These are phyloP conservation scores for Eucalyptus pumila DNA, from an alignment of 345 rosid species.

Conservation along the genomic window DNA sequence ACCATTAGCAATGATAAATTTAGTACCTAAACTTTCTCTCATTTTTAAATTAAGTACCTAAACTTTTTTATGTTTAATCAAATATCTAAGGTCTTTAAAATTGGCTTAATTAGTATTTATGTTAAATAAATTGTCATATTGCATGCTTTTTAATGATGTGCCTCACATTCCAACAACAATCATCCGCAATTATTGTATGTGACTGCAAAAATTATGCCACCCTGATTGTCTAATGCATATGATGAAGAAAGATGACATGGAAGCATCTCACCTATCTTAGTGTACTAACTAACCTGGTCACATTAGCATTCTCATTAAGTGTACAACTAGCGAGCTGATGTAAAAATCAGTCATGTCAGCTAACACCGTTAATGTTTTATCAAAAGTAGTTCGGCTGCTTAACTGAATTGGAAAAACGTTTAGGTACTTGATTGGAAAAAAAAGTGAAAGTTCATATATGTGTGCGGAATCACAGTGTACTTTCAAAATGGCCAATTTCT, in stretches of 20 bases:
- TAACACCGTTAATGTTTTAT: neutral
- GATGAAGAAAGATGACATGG: neutral
- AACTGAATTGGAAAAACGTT: neutral
- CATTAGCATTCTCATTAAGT: neutral
- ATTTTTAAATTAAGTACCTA: neutral
- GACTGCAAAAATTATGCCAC: neutral
- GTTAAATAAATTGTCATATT: neutral
- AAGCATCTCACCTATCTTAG: neutral
- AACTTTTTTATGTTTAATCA: neutral
- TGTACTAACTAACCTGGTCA: neutral
- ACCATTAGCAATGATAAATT: neutral
- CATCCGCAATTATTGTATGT: neutral
- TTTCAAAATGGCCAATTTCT: neutral
- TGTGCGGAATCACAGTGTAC: neutral
- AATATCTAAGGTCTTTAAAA: neutral
- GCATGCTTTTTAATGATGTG: neutral
- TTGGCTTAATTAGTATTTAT: neutral
- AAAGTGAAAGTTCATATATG: neutral
- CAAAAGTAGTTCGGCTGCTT: neutral
- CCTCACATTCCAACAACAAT: neutral
- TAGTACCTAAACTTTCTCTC: neutral
- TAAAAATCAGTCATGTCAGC: neutral
- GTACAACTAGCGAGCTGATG: neutral
- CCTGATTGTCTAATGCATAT: accelerated
- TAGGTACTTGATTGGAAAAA: neutral